These are phyloP conservation scores for Omphalotus guepiniiformis DNA, from an alignment of 768 basidiomycete genomes.

Conservation along the genomic window DNA sequence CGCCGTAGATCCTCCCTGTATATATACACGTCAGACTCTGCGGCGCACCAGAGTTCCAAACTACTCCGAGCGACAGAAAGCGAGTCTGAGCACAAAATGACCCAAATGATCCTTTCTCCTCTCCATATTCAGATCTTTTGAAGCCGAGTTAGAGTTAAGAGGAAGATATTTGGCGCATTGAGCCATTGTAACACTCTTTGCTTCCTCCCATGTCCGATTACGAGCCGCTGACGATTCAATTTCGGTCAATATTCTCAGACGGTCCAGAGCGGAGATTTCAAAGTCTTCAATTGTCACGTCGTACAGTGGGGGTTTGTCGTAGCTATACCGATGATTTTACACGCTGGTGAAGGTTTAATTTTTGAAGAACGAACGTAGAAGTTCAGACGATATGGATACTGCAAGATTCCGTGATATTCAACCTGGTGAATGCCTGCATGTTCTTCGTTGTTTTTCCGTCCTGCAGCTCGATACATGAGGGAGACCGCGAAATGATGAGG, in stretches of 20 bases:
- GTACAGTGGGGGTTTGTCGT: constrained; percentile 77
- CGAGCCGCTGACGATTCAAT: constrained; percentile 88
- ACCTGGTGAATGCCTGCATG: constrained; percentile 12
- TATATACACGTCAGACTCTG: constrained; percentile 3
- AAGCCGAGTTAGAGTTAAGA: constrained; percentile 54
- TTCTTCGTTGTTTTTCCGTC: too few relatives aligned
- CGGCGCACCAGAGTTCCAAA: too few relatives aligned
- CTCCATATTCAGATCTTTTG: constrained; percentile 51
- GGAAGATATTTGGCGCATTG: constrained; percentile 79
- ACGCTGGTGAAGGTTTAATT: too few relatives aligned
- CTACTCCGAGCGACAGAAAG: constrained; percentile 90
- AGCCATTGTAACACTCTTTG: constrained; percentile 52
- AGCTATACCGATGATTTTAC: constrained; percentile 54
- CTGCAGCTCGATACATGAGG: too few relatives aligned
- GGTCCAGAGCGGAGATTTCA: constrained; percentile 83
- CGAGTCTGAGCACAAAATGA: constrained; percentile 90
- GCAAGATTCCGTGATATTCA: constrained; percentile 28
- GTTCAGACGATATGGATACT: constrained; percentile 70
- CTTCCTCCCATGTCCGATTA: constrained; percentile 77
- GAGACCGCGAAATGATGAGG: too few relatives aligned
- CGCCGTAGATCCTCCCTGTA: constrained; percentile 82
- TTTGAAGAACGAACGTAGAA: constrained; percentile 52
- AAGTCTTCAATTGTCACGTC: constrained; percentile 96
- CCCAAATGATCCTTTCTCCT: constrained; percentile 82
- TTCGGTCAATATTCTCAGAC: constrained; percentile 83